Conservation (phyloP, 1,139 yeast genomes). For the Citeromyces hawaiiensis region DNA sequence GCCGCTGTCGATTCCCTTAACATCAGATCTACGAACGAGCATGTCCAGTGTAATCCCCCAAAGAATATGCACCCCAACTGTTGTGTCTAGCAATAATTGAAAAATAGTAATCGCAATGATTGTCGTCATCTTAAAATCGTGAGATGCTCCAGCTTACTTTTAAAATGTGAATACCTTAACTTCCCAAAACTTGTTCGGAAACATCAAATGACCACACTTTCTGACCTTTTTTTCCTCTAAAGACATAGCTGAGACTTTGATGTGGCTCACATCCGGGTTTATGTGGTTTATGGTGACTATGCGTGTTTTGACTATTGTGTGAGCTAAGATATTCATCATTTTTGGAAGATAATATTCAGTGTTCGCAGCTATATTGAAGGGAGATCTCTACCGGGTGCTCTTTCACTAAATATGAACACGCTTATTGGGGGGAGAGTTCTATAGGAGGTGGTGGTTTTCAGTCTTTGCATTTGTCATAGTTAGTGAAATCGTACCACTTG, state of each 20-base stretch:
- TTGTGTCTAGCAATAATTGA: constrained; percentile 84
- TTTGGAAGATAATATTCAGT: constrained; percentile 47
- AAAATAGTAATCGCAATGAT: constrained; percentile 89
- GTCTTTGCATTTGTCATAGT: constrained; percentile 43
- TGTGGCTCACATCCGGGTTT: constrained; percentile 54
- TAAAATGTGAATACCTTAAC: constrained; percentile 69
- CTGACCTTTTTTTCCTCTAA: too few relatives aligned
- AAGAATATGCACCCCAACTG: constrained; percentile 84
- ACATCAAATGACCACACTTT: constrained; percentile 80
- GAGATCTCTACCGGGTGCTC: constrained; percentile 50
- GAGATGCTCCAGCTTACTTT: constrained; percentile 60
- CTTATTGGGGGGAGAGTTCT: constrained; percentile 55
- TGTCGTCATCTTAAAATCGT: constrained; percentile 17
- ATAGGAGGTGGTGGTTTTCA: constrained; percentile 64
- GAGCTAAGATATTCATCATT: constrained; percentile 48
- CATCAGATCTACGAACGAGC: constrained; percentile 31
- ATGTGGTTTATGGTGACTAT: constrained; percentile 45
- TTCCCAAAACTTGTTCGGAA: constrained; percentile 78
- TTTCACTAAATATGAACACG: constrained; percentile 42
- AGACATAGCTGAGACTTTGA: too few relatives aligned
- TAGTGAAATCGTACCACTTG: constrained; percentile 46
- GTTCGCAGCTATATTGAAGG: constrained; percentile 34
- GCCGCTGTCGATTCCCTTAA: constrained; percentile 65
- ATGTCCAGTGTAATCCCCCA: constrained; percentile 37
- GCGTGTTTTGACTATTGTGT: constrained; percentile 42